phyloP scores from a whole-genome alignment of 164 flowering plant genomes.

The Amborella trichopoda region DNA sequence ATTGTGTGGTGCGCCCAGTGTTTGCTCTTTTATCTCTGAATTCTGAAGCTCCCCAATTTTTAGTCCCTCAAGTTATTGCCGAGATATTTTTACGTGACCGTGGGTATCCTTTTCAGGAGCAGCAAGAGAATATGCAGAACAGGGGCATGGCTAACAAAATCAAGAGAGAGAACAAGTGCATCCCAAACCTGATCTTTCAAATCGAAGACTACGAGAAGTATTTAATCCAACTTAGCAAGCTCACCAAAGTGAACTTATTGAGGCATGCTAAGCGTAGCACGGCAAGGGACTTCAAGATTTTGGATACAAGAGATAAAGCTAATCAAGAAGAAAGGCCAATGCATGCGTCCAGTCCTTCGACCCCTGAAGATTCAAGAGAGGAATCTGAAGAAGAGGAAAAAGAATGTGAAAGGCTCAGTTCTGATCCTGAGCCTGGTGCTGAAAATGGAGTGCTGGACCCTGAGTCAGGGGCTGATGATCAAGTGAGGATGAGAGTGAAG shows the following conservation, averaged over 20 bases:
- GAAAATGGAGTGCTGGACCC: constrained; percentile 29
- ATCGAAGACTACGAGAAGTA: constrained; percentile 78
- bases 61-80: too few species aligned
- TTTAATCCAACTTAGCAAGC: constrained; percentile 77
- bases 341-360: constrained; percentile 13
- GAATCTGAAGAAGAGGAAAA: constrained; percentile 25
- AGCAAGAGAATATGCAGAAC: constrained; percentile 32
- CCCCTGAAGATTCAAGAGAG: constrained; percentile 21
- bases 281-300: constrained; percentile 60
- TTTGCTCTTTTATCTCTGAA: too few species aligned
- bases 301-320: constrained; percentile 15
- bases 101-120: too few species aligned
- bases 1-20: too few species aligned
- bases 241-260: constrained; percentile 54
- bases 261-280: constrained; percentile 86
- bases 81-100: too few species aligned
- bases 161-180: constrained; percentile 68
- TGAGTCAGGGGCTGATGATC: constrained; percentile 35
- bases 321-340: constrained; percentile 22
- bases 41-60: too few species aligned
- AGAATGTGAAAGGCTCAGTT: constrained; percentile 9
- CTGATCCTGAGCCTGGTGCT: constrained; percentile 17
- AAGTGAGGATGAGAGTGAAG: constrained; percentile 12
- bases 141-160: constrained; percentile 51
- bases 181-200: constrained; percentile 76